A percentile compares a stretch with the other conserved stretches of the same genome.
These are phyloP conservation scores for Strobilomyces dryophilus DNA, from an alignment of 768 basidiomycete genomes.

Conservation along the genomic window DNA sequence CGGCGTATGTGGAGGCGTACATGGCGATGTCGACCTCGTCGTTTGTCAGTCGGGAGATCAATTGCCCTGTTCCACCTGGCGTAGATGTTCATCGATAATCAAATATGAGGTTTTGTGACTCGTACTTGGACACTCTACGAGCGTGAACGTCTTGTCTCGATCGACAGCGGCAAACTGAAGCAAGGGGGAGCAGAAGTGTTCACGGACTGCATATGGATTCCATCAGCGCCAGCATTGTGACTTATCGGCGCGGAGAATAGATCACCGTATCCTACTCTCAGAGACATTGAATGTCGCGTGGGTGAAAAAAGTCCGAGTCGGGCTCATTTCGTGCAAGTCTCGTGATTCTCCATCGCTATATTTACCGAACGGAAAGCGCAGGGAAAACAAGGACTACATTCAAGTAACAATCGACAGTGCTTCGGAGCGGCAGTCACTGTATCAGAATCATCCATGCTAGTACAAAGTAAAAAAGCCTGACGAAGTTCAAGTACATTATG, in stretches of 20 bases:
- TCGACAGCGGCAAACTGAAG: conserved; percentile 79
- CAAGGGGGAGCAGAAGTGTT: conserved; percentile 91
- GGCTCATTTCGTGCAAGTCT: background rate
- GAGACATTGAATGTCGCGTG: conserved; percentile 18
- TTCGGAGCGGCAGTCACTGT: conserved; percentile 42
- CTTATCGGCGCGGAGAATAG: background rate
- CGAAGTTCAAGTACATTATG: background rate
- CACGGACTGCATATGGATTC: conserved; percentile 49
- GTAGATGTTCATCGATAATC: conserved; percentile 18
- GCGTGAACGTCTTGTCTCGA: conserved; percentile 64
- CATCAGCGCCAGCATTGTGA: conserved; percentile 4
- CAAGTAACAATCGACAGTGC: conserved; percentile 6
- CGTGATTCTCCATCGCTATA: background rate
- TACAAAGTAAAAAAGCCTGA: conserved; percentile 88
- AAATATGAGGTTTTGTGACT: background rate
- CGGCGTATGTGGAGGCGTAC: conserved; percentile 35
- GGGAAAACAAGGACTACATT: conserved; percentile 12
- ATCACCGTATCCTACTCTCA: conserved; percentile 33
- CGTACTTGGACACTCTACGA: conserved; percentile 88
- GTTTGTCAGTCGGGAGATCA: conserved; percentile 70
- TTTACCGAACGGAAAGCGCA: background rate
- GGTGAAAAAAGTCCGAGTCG: background rate
- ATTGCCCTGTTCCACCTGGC: conserved; percentile 79
- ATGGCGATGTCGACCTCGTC: conserved; percentile 82
- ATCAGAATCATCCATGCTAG: conserved; percentile 97